phyloP scores from a whole-genome alignment of 2,329 filamentous ascomycete genomes.

The Lomentospora prolificans region DNA sequence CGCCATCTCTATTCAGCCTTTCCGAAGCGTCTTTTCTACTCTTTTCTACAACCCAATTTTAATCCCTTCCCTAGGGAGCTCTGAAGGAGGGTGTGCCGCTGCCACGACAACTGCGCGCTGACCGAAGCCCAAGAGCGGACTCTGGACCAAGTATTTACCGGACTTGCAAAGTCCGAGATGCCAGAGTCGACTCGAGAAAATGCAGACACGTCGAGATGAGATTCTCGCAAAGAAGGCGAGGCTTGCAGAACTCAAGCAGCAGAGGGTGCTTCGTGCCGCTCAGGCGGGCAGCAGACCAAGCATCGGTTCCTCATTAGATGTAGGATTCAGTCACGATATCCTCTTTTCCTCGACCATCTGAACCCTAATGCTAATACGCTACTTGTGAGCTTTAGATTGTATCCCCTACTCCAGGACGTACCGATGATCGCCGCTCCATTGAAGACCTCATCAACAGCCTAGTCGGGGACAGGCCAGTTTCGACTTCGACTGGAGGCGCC shows the following conservation, averaged over 20 bases:
- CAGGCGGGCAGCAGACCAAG: slow-evolving; percentile 65
- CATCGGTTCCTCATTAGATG: slow-evolving; percentile 60
- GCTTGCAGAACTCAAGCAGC: slow-evolving; percentile 89
- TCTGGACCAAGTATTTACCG: too few relatives aligned
- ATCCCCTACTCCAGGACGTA: slow-evolving; percentile 60
- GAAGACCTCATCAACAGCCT: slow-evolving; percentile 79
- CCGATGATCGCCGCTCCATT: slow-evolving; percentile 63
- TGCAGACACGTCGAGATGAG: slow-evolving; percentile 61
- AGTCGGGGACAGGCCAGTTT: slow-evolving; percentile 64
- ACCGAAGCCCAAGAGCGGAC: too few relatives aligned
- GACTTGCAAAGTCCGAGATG: slow-evolving; percentile 7
- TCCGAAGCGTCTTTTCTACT: too few relatives aligned
- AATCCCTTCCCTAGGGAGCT: too few relatives aligned
- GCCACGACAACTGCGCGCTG: too few relatives aligned
- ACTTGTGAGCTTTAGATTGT: slow-evolving; percentile 41
- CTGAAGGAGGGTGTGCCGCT: too few relatives aligned
- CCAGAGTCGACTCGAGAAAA: slow-evolving; percentile 1
- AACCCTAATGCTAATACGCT: slow-evolving; percentile 12
- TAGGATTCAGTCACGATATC: slow-evolving; percentile 31
- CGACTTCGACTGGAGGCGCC: slow-evolving; percentile 51
- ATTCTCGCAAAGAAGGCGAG: slow-evolving; percentile 95
- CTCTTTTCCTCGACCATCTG: not conserved
- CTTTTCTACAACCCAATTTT: too few relatives aligned
- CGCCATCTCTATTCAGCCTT: too few relatives aligned
- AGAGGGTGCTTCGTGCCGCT: slow-evolving; percentile 73